Evolutionary conservation across 2,329 filamentous ascomycete genomes (phyloP).

Genomic region (Fusarium falciforme): DNA sequence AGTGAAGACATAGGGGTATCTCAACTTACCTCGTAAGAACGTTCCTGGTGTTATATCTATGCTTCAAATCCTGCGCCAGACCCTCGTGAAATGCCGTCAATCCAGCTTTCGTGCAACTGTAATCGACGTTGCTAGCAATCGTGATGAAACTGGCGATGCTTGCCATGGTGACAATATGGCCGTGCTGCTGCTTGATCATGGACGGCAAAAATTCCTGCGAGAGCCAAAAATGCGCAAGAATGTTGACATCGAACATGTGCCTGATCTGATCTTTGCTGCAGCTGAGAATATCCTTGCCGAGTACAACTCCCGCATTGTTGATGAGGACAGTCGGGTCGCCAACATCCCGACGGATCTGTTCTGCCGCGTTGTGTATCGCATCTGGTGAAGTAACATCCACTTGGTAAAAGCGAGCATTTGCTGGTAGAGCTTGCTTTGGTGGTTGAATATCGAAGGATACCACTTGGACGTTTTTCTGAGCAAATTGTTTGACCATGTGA

Average conservation of each 20-base stretch:
- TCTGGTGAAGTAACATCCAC: conserved; percentile 18
- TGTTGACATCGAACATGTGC: conserved; percentile 67
- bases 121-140: conserved; percentile 71
- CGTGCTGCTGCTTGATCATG: conserved; percentile 71
- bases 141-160: conserved; percentile 68
- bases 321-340: conserved; percentile 27
- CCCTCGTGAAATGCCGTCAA: conserved; percentile 73
- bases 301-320: conserved; percentile 24
- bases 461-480: conserved; percentile 8
- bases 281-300: conserved; percentile 1
- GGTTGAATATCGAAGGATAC: conserved; percentile 10
- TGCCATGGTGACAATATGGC: conserved; percentile 77
- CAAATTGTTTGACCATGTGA: conserved; percentile 41
- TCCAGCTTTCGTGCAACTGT: conserved; percentile 70
- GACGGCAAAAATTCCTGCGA: conserved; percentile 71
- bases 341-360: conserved; percentile 12
- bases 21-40: conserved; percentile 64
- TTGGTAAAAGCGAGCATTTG: conserved; percentile 9
- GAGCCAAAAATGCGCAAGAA: conserved; percentile 70
- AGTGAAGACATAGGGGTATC: not conserved
- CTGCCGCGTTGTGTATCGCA: conserved; percentile 1
- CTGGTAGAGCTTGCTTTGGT: not conserved
- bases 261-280: not conserved
- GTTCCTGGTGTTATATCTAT: conserved; percentile 66
- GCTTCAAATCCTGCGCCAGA: conserved; percentile 63